Base-by-base conservation (phyloP, 495 filamentous ascomycete genomes). In the Penicillium coffeae region DNA sequence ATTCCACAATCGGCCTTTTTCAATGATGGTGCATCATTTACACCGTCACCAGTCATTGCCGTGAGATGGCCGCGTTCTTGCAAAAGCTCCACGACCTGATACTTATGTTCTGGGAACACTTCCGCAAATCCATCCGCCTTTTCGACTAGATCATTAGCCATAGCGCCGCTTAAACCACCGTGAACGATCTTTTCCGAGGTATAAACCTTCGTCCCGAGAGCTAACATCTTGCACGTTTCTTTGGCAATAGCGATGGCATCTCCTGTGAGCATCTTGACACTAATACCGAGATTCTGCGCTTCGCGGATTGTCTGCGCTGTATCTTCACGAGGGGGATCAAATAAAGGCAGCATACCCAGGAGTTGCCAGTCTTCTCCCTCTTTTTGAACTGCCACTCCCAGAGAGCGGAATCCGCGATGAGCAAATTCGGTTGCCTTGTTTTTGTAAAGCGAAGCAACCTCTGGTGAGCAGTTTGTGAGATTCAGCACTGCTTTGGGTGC, bases 11-110 rank as follows among this genome's bases (percentile, higher is more conserved):
- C 91, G 15, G 91, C 91, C 75, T 94, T 95, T 77, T 96, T 96
- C 45, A 96, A 76, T 32, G 90, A 95, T 25, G 91, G 91, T 41
- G 91, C 91, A 71, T 96, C 91, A 71, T 96, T 96, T 66, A 96
- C 91, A 80, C 91, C 91, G 62, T 96, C 91, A 73, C 91, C 91
- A 71, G 91, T 96, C 91, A 96, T 96, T 58, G 91, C 91, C 69
- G 94, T 91, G 34, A 96, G 77, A 77, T 95, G 92, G 58, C 91
- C 91, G 77, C 91, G 88, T 72, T 95, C 88, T 72, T 96, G 91
- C 21, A 96, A 84, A 73, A 95, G 94, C 70, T 95, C 88, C 55
- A 96, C 91, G 61, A 96, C 91, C 56, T 95, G 90, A 72, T 92
- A 95, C 78, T 96, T 96, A 76, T 96, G 91, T 71, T 96, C 89